Conservation (phyloP, 352 stramenopile species). For the Pythium diclinum region DNA sequence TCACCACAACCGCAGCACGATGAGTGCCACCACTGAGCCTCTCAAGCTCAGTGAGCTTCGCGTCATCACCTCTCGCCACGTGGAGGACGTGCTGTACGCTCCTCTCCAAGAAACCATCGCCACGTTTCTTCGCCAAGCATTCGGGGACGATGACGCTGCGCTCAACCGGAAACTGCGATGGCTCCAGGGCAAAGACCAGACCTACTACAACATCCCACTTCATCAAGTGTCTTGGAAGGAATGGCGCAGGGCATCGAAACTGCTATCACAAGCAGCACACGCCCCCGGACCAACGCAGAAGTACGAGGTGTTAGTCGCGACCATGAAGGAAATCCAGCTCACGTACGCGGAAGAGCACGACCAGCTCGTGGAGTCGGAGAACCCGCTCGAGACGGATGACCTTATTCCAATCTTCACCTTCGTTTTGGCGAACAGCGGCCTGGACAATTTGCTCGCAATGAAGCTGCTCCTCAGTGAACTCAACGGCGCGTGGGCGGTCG, state of each 20-base stretch:
- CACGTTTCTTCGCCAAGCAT: conserved; percentile 48
- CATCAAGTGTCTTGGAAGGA: conserved; percentile 84
- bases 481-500: conserved; percentile 66
- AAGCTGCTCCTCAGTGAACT: conserved; percentile 74
- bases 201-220: conserved; percentile 85
- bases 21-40: conserved; percentile 5
- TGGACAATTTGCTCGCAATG: conserved; percentile 82
- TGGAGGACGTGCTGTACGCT: conserved; percentile 78
- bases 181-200: conserved; percentile 89
- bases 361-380: conserved; percentile 42
- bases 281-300: conserved; percentile 63
- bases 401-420: conserved; percentile 89
- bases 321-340: conserved; percentile 71
- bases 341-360: conserved; percentile 77
- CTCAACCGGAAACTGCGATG: conserved; percentile 86
- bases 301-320: conserved; percentile 74
- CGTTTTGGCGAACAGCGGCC: conserved; percentile 81
- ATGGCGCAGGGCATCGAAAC: conserved; percentile 70
- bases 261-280: conserved; percentile 59
- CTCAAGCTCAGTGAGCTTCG: conserved; percentile 58
- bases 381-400: conserved; percentile 73
- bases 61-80: conserved; percentile 64
- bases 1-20: not conserved
- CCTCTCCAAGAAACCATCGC: conserved; percentile 66
- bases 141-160: conserved; percentile 70